phyloP scores from a whole-genome alignment of 495 filamentous ascomycete genomes.

The Thermothielavioides terrestris region DNA sequence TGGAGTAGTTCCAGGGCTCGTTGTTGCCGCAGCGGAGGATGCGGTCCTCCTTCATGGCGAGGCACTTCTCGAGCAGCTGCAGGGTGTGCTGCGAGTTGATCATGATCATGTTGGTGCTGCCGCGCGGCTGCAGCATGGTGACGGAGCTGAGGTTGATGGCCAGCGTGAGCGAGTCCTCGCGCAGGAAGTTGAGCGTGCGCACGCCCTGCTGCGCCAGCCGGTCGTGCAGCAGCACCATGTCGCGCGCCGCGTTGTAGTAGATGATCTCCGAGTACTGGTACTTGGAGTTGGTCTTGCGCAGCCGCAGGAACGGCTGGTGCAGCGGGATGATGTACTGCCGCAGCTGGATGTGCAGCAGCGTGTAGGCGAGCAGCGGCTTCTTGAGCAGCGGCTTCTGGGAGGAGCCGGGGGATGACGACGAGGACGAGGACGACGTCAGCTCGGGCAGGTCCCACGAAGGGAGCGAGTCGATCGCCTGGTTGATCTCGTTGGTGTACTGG shows the following conservation, averaged over 20 bases:
- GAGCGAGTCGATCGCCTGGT: slow-evolving; percentile 34
- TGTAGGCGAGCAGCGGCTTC: slow-evolving; percentile 33
- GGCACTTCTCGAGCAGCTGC: slow-evolving; percentile 35
- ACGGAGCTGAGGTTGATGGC: slow-evolving; percentile 40
- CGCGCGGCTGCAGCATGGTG: slow-evolving; percentile 41
- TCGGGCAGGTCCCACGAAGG: slow-evolving; percentile 34
- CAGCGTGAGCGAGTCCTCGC: slow-evolving; percentile 33
- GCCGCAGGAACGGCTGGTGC: slow-evolving; percentile 35
- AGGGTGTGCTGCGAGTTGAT: slow-evolving; percentile 37
- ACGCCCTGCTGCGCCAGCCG: slow-evolving; percentile 34
- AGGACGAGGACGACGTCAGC: background rate
- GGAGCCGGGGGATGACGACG: too few relatives aligned
- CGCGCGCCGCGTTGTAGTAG: slow-evolving; percentile 39
- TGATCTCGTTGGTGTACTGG: slow-evolving; percentile 37
- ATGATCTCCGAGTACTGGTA: slow-evolving; percentile 40
- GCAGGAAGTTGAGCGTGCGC: slow-evolving; percentile 32
- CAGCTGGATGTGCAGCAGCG: slow-evolving; percentile 35
- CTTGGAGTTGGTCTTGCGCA: slow-evolving; percentile 33
- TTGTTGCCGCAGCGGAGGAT: slow-evolving; percentile 37
- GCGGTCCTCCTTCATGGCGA: slow-evolving; percentile 38
- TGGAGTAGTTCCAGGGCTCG: slow-evolving; percentile 39
- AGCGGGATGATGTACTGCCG: slow-evolving; percentile 38
- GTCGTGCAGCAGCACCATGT: slow-evolving; percentile 37
- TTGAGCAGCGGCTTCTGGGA: slow-evolving; percentile 12
- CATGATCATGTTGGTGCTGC: slow-evolving; percentile 35